Conservation (phyloP, 805 yeast species). For the Lipomyces sp. region DNA sequence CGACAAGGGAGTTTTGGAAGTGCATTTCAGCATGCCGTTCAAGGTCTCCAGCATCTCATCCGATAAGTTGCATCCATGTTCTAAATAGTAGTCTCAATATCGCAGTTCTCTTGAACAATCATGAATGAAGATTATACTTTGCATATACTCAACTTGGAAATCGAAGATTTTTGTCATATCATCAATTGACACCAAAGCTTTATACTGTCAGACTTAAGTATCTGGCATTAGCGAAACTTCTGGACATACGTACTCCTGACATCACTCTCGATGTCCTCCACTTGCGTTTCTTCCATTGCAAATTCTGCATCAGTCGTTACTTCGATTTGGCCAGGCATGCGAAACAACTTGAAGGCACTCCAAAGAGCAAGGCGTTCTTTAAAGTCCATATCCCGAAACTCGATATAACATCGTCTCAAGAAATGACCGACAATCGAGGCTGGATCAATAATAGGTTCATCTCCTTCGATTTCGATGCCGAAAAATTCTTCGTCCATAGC, state of each 20-base stretch:
- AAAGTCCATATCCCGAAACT: conserved; percentile 15
- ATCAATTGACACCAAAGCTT: conserved; percentile 46
- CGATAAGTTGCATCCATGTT: conserved; percentile 8
- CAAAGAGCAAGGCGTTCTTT: conserved; percentile 15
- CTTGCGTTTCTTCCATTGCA: background rate
- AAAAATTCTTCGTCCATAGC: conserved; percentile 14
- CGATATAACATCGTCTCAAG: conserved; percentile 20
- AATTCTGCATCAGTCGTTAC: background rate
- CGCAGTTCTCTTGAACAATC: background rate
- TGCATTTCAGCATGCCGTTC: conserved; percentile 48
- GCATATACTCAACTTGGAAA: conserved; percentile 24
- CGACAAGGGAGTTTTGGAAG: conserved; percentile 51
- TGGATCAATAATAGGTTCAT: conserved; percentile 2
- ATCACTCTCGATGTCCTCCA: background rate
- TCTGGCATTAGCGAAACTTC: background rate
- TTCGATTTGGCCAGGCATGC: background rate
- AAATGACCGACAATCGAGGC: conserved; percentile 23
- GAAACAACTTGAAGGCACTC: conserved; percentile 10
- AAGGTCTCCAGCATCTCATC: conserved; percentile 4
- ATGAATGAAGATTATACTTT: conserved; percentile 4
- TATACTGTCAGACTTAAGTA: background rate
- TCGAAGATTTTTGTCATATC: conserved; percentile 37
- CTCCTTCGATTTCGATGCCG: background rate
- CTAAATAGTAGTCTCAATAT: background rate
- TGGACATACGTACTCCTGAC: background rate